A percentile compares a stretch with the other conserved stretches of the same genome.
These are phyloP conservation scores for Aphanocladium album DNA, from an alignment of 2,329 filamentous ascomycete genomes.

Conservation along the genomic window DNA sequence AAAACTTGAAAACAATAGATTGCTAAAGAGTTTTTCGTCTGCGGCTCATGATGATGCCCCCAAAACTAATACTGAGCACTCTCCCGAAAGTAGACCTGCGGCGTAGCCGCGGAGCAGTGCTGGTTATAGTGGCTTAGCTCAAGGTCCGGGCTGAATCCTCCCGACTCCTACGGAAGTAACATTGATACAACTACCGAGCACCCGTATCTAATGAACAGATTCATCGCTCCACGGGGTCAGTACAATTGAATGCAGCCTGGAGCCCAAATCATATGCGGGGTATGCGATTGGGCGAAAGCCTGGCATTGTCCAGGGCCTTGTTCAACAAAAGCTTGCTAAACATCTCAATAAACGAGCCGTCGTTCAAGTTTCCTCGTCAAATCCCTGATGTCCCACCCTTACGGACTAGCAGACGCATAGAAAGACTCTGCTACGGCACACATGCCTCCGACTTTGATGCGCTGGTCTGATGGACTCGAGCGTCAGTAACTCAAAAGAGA, in stretches of 20 bases:
- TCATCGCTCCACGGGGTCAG: not conserved
- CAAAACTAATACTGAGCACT: too few species aligned
- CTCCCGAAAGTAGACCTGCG: too few species aligned
- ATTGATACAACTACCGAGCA: not conserved
- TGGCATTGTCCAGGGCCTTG: not conserved
- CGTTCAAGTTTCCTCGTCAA: not conserved
- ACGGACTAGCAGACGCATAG: too few species aligned
- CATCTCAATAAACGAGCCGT: not conserved
- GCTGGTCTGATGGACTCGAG: too few species aligned
- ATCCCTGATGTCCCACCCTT: not conserved
- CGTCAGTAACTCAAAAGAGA: too few species aligned
- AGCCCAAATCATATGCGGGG: not conserved
- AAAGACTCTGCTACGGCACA: too few species aligned
- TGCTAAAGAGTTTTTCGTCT: not conserved
- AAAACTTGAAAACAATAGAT: too few species aligned
- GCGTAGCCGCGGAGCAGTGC: too few species aligned
- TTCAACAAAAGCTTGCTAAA: too few species aligned
- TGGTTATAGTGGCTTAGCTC: not conserved
- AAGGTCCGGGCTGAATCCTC: not conserved
- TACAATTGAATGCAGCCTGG: not conserved
- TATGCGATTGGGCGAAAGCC: not conserved
- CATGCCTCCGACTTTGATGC: too few species aligned
- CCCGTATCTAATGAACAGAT: not conserved
- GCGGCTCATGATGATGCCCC: too few species aligned
- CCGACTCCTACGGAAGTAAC: not conserved